Conservation (phyloP, 2,329 filamentous ascomycete species). For the Cercospora sojina region DNA sequence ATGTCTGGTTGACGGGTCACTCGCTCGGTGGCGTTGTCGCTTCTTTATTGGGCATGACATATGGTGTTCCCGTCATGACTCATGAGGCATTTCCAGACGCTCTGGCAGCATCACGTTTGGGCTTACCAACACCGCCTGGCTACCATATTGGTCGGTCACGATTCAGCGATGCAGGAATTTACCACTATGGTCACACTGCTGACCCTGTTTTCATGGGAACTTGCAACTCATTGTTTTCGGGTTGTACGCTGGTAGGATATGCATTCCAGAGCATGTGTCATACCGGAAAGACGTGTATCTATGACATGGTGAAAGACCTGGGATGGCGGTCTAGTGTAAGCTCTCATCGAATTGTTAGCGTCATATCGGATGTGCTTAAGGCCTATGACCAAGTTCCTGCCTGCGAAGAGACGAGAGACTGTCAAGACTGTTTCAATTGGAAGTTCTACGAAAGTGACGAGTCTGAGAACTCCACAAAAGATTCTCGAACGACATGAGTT, state of each 20-base stretch:
- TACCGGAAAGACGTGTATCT: slow-evolving; percentile 80
- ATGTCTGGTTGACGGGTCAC: slow-evolving; percentile 88
- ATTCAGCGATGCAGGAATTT: slow-evolving; percentile 70
- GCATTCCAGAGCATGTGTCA: slow-evolving; percentile 90
- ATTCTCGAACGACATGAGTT: too few species aligned
- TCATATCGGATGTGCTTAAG: slow-evolving; percentile 78
- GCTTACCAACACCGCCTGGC: slow-evolving; percentile 80
- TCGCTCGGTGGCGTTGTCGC: slow-evolving; percentile 90
- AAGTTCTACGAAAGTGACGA: slow-evolving; percentile 93
- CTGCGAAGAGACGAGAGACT: slow-evolving; percentile 72
- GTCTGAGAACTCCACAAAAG: slow-evolving; percentile 57
- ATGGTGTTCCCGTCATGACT: slow-evolving; percentile 81
- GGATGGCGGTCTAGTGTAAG: slow-evolving; percentile 89
- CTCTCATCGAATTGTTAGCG: slow-evolving; percentile 77
- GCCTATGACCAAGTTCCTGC: slow-evolving; percentile 77
- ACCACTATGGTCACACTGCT: slow-evolving; percentile 92
- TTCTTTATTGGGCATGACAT: slow-evolving; percentile 83
- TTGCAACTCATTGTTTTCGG: slow-evolving; percentile 84
- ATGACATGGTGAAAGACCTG: slow-evolving; percentile 87
- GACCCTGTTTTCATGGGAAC: slow-evolving; percentile 93
- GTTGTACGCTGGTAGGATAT: slow-evolving; percentile 88
- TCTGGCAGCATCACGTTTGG: slow-evolving; percentile 77
- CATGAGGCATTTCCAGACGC: slow-evolving; percentile 94
- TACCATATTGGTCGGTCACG: slow-evolving; percentile 68
- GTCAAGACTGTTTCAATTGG: slow-evolving; percentile 88